These are phyloP conservation scores for Amphicarpaea edgeworthii DNA, from an alignment of 306 rosid genomes.

Conservation along the genomic window DNA sequence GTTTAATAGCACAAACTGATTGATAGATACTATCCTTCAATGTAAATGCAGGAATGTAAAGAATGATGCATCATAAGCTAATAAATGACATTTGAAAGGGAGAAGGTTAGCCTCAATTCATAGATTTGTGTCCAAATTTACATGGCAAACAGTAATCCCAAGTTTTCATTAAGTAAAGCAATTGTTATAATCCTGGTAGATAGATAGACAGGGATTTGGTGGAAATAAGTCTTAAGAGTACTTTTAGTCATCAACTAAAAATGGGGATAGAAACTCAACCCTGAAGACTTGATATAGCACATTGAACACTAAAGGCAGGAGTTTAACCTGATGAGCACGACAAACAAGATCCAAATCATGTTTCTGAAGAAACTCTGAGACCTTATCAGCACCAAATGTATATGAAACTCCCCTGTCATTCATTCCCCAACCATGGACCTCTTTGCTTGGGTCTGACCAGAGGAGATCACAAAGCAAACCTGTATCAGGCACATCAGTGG, in stretches of 20 bases:
- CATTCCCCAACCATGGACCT: conserved; percentile 78
- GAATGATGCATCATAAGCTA: conserved; percentile 23
- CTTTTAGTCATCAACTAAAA: conserved; percentile 5
- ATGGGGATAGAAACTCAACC: conserved; percentile 43
- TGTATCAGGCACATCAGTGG: conserved; percentile 84
- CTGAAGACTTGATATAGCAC: conserved; percentile 28
- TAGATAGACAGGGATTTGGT: too few species aligned
- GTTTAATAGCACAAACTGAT: conserved; percentile 5
- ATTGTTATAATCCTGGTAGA: too few species aligned
- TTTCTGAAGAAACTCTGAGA: conserved; percentile 77
- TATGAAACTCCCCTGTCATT: conserved; percentile 86
- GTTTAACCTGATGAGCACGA: conserved; percentile 92
- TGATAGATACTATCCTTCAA: conserved; percentile 34
- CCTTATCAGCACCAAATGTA: conserved; percentile 87
- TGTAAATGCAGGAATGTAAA: conserved; percentile 24
- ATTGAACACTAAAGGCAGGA: conserved; percentile 36
- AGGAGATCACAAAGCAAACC: conserved; percentile 95
- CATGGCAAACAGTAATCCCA: not conserved
- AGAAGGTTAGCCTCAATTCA: conserved; percentile 10
- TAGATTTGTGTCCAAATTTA: conserved; percentile 12
- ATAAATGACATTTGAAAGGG: conserved; percentile 25
- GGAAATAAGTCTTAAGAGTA: not conserved
- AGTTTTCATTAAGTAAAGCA: conserved; percentile 20
- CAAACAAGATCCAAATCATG: conserved; percentile 92
- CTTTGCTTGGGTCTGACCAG: conserved; percentile 93